Evolutionary conservation across 306 rosid species (phyloP).

Genomic region (Sicyos edulis): DNA sequence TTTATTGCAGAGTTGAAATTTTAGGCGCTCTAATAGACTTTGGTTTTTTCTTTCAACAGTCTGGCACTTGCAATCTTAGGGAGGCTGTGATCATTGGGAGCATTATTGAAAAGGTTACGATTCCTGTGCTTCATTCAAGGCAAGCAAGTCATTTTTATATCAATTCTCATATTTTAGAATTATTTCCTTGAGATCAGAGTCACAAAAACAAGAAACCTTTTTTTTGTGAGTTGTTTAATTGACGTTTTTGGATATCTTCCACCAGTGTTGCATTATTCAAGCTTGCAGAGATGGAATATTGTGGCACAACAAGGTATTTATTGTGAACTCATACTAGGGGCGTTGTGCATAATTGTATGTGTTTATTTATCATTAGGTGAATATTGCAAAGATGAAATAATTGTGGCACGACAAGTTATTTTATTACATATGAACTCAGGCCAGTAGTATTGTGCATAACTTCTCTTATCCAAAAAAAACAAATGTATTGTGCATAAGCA

Average conservation of each 20-base stretch:
- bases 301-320: constrained; percentile 90
- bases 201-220: background rate
- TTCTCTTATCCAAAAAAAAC: too few species aligned
- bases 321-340: constrained; percentile 2
- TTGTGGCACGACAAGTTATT: background rate
- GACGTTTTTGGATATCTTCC: constrained; percentile 22
- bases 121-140: constrained; percentile 96
- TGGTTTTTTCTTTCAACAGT: constrained; percentile 39
- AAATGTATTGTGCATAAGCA: background rate
- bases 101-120: constrained; percentile 68
- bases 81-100: constrained; percentile 96
- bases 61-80: constrained; percentile 71
- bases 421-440: background rate
- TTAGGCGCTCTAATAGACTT: background rate
- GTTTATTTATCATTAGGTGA: background rate
- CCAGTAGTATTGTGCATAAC: background rate
- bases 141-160: constrained; percentile 24
- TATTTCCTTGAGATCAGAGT: background rate
- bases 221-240: constrained; percentile 18
- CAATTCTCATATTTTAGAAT: background rate
- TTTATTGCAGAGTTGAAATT: background rate
- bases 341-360: background rate
- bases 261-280: constrained; percentile 76
- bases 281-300: constrained; percentile 83
- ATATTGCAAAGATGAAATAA: background rate